These are phyloP conservation scores for Echinosophora koreensis DNA, from an alignment of 306 rosid species.

Conservation along the genomic window DNA sequence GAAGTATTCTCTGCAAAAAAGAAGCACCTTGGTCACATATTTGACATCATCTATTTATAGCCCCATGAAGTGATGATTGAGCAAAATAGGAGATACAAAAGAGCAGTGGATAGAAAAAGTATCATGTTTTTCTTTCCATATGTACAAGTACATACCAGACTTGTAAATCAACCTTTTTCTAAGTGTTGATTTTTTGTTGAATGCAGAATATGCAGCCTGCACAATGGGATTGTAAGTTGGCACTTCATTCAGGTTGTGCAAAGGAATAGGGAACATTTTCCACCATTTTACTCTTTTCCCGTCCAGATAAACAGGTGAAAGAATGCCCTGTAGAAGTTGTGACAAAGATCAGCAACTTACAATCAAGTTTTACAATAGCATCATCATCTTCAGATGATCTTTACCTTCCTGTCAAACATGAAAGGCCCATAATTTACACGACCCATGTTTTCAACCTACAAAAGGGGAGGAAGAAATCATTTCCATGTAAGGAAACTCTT, in stretches of 20 bases:
- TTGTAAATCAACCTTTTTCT: conserved; percentile 52
- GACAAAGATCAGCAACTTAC: conserved; percentile 43
- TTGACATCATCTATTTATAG: conserved; percentile 34
- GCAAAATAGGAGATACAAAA: conserved; percentile 33
- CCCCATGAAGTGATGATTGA: conserved; percentile 27
- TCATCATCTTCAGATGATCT: conserved; percentile 33
- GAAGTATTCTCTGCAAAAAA: conserved; percentile 63
- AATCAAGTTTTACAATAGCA: conserved; percentile 14
- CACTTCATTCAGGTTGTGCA: conserved; percentile 72
- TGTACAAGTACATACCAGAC: conserved; percentile 55
- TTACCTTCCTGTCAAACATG: conserved; percentile 89
- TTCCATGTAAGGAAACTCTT: conserved; percentile 22
- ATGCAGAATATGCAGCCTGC: conserved; percentile 56
- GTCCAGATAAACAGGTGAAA: conserved; percentile 83
- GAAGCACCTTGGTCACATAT: conserved; percentile 35
- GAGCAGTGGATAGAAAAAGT: conserved; percentile 19
- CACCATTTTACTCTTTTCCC: conserved; percentile 59
- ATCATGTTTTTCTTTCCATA: conserved; percentile 8
- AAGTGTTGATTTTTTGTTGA: conserved; percentile 41
- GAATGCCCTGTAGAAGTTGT: conserved; percentile 73
- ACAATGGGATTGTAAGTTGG: conserved; percentile 55
- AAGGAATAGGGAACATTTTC: conserved; percentile 78
- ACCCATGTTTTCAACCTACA: conserved; percentile 94
- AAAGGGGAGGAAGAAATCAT: conserved; percentile 33
- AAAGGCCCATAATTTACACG: conserved; percentile 84